phyloP scores from a whole-genome alignment of 176 grass and related monocot genomes.

The Eragrostis nindensis region DNA sequence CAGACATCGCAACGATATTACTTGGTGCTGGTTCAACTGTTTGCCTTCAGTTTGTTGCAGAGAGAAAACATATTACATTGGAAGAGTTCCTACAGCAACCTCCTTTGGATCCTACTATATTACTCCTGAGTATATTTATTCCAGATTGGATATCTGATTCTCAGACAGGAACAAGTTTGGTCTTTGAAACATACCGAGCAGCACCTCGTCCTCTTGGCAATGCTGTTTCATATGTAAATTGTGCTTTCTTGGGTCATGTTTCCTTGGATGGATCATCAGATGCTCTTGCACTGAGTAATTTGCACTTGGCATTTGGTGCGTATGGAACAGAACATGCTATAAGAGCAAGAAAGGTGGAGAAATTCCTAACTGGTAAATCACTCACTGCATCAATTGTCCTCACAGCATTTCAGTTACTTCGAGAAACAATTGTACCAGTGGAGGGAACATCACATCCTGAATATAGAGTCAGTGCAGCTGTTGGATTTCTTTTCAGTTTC shows the following conservation, averaged over 20 bases:
- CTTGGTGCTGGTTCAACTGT: slow-evolving; percentile 62
- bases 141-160: slow-evolving; percentile 49
- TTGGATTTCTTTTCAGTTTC: slow-evolving; percentile 78
- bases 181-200: slow-evolving; percentile 70
- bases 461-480: slow-evolving; percentile 73
- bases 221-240: slow-evolving; percentile 77
- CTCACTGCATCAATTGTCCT: slow-evolving; percentile 56
- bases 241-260: slow-evolving; percentile 57
- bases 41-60: slow-evolving; percentile 46
- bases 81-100: slow-evolving; percentile 66
- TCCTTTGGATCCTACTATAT: slow-evolving; percentile 50
- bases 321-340: slow-evolving; percentile 76
- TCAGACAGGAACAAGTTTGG: slow-evolving; percentile 8
- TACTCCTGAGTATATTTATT: slow-evolving; percentile 73
- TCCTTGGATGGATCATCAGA: slow-evolving; percentile 39
- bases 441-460: slow-evolving; percentile 61
- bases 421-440: slow-evolving; percentile 59
- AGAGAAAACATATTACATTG: slow-evolving; percentile 58
- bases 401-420: slow-evolving; percentile 53
- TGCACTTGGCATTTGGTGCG: slow-evolving; percentile 70
- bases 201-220: slow-evolving; percentile 77
- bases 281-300: slow-evolving; percentile 44
- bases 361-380: slow-evolving; percentile 55
- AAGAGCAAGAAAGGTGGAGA: slow-evolving; percentile 69
- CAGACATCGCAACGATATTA: slow-evolving; percentile 79